Conservation (phyloP, 371 early-diverging fungal genomes). For the Apophysomyces sp. region DNA sequence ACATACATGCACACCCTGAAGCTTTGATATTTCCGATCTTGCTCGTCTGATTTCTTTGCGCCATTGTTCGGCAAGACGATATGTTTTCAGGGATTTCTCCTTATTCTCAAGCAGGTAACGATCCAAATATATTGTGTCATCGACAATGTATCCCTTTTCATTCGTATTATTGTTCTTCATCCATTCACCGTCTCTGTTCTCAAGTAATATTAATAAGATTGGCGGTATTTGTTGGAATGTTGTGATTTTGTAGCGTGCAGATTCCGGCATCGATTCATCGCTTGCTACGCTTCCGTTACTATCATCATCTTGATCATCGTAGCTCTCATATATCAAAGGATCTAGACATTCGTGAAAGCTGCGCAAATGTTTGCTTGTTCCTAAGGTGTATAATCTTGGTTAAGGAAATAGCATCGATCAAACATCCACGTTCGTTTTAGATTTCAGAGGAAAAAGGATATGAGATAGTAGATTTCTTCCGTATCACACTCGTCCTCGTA, state of each 20-base stretch:
- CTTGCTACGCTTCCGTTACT: neutral
- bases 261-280: neutral
- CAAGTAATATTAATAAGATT: slow-evolving; percentile 31
- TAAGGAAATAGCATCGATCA: slow-evolving; percentile 7
- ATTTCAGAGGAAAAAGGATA: neutral
- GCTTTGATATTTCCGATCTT: slow-evolving; percentile 4
- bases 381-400: slow-evolving; percentile 16
- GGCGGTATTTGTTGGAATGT: slow-evolving; percentile 39
- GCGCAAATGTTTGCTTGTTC: slow-evolving; percentile 11
- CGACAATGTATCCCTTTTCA: slow-evolving; percentile 14
- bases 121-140: slow-evolving; percentile 40
- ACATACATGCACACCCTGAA: neutral
- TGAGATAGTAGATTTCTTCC: slow-evolving; percentile 20
- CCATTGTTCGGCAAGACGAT: slow-evolving; percentile 25
- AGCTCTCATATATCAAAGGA: slow-evolving; percentile 35
- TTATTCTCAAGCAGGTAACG: slow-evolving; percentile 37
- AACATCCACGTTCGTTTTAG: neutral
- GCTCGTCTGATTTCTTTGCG: slow-evolving; percentile 16
- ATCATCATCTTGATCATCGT: slow-evolving; percentile 8
- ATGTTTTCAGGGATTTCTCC: slow-evolving; percentile 16
- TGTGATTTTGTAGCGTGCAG: slow-evolving; percentile 19
- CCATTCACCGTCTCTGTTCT: slow-evolving; percentile 10
- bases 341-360: slow-evolving; percentile 42
- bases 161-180: neutral
- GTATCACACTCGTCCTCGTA: slow-evolving; percentile 6